Percentiles rank a stretch among this genome's conserved stretches.
Conservation (phyloP, 768 basidiomycete species). For the Austroboletus festivus region DNA sequence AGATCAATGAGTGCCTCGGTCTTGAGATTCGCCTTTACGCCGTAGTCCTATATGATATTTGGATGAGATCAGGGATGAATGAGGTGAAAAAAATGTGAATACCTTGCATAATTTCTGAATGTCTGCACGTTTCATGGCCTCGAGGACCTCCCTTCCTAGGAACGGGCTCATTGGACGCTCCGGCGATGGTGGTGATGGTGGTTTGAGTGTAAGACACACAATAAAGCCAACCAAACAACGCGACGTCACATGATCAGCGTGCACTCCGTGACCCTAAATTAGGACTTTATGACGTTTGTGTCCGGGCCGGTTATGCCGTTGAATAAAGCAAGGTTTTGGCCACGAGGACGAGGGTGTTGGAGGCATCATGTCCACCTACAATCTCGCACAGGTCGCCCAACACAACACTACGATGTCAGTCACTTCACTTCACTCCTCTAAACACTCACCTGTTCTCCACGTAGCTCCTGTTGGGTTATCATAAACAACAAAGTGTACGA, state of each 20-base stretch:
- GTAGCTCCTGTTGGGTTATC: constrained; percentile 84
- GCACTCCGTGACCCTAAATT: not conserved
- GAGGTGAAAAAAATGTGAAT: constrained; percentile 14
- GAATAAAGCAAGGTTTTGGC: not conserved
- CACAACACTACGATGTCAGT: constrained; percentile 55
- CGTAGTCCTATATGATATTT: constrained; percentile 54
- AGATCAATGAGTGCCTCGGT: constrained; percentile 76
- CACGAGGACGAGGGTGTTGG: not conserved
- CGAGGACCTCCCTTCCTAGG: constrained; percentile 40
- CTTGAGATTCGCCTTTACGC: constrained; percentile 80
- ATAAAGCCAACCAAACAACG: constrained; percentile 48
- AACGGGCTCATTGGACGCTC: constrained; percentile 38
- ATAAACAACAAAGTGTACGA: constrained; percentile 81
- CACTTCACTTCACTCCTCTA: not conserved
- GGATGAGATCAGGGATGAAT: constrained; percentile 13
- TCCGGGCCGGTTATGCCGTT: not conserved
- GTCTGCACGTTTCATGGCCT: constrained; percentile 53
- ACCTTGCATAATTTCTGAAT: constrained; percentile 67
- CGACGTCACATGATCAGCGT: constrained; percentile 40
- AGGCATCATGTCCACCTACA: constrained; percentile 42
- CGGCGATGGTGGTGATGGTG: constrained; percentile 25
- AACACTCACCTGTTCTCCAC: constrained; percentile 5
- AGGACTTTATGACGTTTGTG: not conserved
- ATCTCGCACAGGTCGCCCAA: constrained; percentile 55
- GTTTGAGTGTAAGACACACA: constrained; percentile 47